These are phyloP conservation scores for Fomitopsis betulina DNA, from an alignment of 1,284 basidiomycete genomes.

Conservation along the genomic window DNA sequence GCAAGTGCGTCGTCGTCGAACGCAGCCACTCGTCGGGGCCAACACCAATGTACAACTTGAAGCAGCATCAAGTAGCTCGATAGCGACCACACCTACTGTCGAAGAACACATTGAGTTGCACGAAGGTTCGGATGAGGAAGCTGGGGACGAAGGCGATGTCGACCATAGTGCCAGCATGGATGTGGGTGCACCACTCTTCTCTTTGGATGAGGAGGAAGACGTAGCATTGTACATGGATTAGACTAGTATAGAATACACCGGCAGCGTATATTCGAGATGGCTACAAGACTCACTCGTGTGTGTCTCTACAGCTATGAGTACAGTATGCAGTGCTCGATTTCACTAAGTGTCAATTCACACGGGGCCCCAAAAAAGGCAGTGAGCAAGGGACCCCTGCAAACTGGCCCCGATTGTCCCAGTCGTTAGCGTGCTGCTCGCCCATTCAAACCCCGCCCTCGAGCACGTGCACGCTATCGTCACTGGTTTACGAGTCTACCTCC, in stretches of 20 bases:
- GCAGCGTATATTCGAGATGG: no score
- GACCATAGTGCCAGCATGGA: neutral
- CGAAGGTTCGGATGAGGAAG: neutral
- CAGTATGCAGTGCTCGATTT: neutral
- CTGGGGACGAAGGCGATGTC: neutral
- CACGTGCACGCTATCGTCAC: no score
- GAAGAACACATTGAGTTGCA: no score
- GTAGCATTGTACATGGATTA: neutral
- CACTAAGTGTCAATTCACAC: constrained; percentile 8
- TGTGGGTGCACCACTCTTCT: neutral
- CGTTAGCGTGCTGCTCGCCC: neutral
- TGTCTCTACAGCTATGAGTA: no score
- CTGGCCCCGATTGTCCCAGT: neutral
- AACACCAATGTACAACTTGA: no score
- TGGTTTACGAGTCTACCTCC: no score
- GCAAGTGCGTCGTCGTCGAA: neutral
- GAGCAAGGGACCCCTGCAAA: neutral
- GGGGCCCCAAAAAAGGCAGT: neutral
- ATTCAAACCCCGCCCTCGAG: no score
- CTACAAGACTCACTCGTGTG: no score
- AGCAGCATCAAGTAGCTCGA: no score
- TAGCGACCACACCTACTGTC: no score
- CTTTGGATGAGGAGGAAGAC: neutral
- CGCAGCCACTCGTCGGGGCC: neutral
- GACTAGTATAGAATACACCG: neutral